Conservation (phyloP, 768 basidiomycete genomes). For the Tephrocybe sp. region DNA sequence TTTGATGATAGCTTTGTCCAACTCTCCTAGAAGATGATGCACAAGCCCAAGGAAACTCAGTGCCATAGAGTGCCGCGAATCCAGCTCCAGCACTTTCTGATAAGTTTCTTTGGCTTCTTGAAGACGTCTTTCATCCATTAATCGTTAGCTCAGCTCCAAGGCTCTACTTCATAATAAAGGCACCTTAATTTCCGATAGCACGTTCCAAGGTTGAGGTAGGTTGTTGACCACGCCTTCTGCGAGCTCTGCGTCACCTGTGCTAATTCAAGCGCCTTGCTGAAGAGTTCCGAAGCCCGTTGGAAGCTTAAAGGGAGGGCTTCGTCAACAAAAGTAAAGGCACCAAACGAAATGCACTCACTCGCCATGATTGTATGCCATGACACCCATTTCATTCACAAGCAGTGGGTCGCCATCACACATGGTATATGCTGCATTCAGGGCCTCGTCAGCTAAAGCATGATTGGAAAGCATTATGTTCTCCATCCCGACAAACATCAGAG, state of each 20-base stretch:
- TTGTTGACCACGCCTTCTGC: conserved; percentile 82
- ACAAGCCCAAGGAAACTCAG: conserved; percentile 90
- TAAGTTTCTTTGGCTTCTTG: conserved; percentile 75
- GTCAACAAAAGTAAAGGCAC: not conserved
- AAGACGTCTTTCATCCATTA: conserved; percentile 31
- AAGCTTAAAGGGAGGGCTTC: conserved; percentile 46
- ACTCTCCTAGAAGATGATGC: conserved; percentile 67
- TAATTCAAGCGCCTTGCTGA: conserved; percentile 73
- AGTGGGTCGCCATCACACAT: conserved; percentile 90
- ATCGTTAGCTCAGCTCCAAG: not conserved
- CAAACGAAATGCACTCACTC: conserved; percentile 47
- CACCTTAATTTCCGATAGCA: conserved; percentile 80
- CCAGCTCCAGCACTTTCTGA: conserved; percentile 77
- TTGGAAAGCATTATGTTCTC: conserved; percentile 93
- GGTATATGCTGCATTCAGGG: conserved; percentile 73
- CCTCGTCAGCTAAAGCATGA: conserved; percentile 78
- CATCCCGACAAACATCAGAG: conserved; percentile 96
- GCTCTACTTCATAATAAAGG: conserved; percentile 19
- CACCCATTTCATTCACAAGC: conserved; percentile 88
- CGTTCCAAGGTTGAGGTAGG: conserved; percentile 92
- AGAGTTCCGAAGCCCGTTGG: conserved; percentile 64
- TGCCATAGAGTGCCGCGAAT: conserved; percentile 79
- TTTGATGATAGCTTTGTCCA: conserved; percentile 80
- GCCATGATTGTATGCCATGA: conserved; percentile 86
- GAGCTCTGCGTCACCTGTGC: conserved; percentile 85